Base-by-base conservation (phyloP, 2,329 filamentous ascomycete species). In the Diaporthe australafricana region DNA sequence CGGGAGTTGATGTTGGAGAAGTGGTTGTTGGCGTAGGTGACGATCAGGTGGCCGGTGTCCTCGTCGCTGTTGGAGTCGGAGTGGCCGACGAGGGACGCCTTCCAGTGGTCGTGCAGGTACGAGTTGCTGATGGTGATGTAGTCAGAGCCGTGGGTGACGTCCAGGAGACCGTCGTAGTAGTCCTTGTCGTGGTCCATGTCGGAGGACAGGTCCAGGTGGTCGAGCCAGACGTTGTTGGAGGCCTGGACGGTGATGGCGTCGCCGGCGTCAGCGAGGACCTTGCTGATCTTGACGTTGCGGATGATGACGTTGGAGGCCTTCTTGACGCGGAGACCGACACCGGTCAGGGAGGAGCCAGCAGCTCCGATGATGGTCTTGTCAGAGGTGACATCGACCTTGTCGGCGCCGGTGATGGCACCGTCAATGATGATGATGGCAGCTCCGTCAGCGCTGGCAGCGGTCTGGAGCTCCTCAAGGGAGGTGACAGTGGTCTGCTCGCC, bases 161-260 rank as follows among this genome's bases (percentile, higher is more conserved):
- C 91, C 57, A 90, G 81, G 1, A 93, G 86, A 40, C 91, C 91
- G 70, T 93, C 91, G 78, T 91, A 93, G 83, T 88, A 91, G 83
- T 93, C 90, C 83, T 93, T 93, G 83, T 86, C 89, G 78, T 88
- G 84, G 76, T 86, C 83, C 42, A 79, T 78, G 81, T 92, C 87
- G 30, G 88, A 89, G 5, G 87, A 90, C 27, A 93, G 84, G 74
- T 93, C 91, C 78, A 86, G 85, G 83, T 93, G 91, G 82, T 93
- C 91, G 63, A 93, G 82, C 91, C 91, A 93, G 77, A 90, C 84
- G 75, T 91, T 90, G 71, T 79, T 87, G 63, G 87, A 85, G 16
- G 78, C 79, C 79, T 91, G 87, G 72, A 91, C 87, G 74, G 85
- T 87, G 75, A 92, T 87, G 71, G 87, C 88, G 75, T 92, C 90